Conservation (phyloP, 306 rosid species). For the Begonia peltatifolia region DNA sequence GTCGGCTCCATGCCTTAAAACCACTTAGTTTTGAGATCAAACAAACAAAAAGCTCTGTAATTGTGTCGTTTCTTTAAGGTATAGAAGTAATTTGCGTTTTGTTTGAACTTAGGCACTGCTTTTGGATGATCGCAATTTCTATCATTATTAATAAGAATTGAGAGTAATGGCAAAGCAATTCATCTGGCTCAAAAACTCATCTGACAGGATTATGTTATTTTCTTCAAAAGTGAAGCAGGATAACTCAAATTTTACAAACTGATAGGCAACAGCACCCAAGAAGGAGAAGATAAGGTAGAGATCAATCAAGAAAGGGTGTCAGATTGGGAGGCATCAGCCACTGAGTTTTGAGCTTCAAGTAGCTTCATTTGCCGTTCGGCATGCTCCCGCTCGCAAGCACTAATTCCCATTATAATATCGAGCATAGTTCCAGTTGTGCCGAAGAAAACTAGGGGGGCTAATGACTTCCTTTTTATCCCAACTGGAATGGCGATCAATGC, state of each 20-base stretch:
- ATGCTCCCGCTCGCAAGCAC: constrained; percentile 76
- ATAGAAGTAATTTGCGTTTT: no score
- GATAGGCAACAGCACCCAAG: no score
- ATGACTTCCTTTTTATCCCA: constrained; percentile 78
- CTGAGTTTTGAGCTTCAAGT: constrained; percentile 49
- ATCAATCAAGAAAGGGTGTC: constrained; percentile 23
- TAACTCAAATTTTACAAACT: no score
- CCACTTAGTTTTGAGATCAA: constrained; percentile 7
- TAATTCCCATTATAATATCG: constrained; percentile 79
- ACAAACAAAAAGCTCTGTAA: neutral
- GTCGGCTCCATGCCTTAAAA: constrained; percentile 39
- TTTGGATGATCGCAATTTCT: no score
- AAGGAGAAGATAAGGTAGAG: no score
- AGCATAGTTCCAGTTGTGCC: constrained; percentile 96
- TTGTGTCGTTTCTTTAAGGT: no score
- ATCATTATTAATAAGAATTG: no score
- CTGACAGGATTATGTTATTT: no score
- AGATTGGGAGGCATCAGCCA: constrained; percentile 24
- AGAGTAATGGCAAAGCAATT: no score
- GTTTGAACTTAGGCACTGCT: no score
- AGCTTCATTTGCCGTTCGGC: constrained; percentile 81
- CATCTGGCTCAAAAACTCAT: no score
- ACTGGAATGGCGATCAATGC: constrained; percentile 92
- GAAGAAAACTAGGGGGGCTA: constrained; percentile 86
- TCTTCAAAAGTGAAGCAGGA: no score